Base-by-base conservation (phyloP, 2,329 filamentous ascomycete genomes). In the Mycosphaerella sp. region DNA sequence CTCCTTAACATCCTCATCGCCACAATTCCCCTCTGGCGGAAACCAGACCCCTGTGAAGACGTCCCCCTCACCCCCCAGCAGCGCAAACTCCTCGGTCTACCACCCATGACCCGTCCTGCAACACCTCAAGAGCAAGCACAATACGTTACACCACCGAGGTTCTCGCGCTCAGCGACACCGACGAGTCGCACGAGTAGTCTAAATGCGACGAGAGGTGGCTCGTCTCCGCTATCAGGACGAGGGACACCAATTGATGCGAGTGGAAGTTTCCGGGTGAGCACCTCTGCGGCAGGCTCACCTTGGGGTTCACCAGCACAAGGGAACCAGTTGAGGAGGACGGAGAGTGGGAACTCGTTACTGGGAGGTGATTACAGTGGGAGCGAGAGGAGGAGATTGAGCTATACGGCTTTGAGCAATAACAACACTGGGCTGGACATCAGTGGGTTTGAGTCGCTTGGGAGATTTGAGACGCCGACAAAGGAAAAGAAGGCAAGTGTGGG, bases 11-110 rank as follows among this genome's bases (percentile, higher is more conserved):
- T 95, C 47, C 66, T 74, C 56, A 63, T 84, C 49, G 86, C 89
- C 34, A 73, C 87, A 51, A 74, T 82, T 41, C 93, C 91, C 2
- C 78, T 95, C 10, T 70, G 89, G 62, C 80, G 84, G 57, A 76
- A 79, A 39, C 77, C 77, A 60, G 93, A 97, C 68, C 79, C 89
- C 56, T 79, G 96, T 57, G 76, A 83, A 68, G 93, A 98, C 68
- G 95, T 98, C 44, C 83, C 91, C 55, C 79, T 98, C 59, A 96
- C 91, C 0, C 84, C 87, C n/a, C 82, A 84, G 10, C 93, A 97
- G 73, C 86, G 91, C 55, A 79, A 84, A 57, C 79, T 95, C 12
- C 81, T 98, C 45, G 90, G 89, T 42, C 80, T 98, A 3, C 79
- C 85, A 35, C 84, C 88, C 2, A 80, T 77, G 52, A 70, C 73